These are phyloP conservation scores for Venturia carpophila DNA, from an alignment of 2,329 filamentous ascomycete genomes.

Conservation along the genomic window DNA sequence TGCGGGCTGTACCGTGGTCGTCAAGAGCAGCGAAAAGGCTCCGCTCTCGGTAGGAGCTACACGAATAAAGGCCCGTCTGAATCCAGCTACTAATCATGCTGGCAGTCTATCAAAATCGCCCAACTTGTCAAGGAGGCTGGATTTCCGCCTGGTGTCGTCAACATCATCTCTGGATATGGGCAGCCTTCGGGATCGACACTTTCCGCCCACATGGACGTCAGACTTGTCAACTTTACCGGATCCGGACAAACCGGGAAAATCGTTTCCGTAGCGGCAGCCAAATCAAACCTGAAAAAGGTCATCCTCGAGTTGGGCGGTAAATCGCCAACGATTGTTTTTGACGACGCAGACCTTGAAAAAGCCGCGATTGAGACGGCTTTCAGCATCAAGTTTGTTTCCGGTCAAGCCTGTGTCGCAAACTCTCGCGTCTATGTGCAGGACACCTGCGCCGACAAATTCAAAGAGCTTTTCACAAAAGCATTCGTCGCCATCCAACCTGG, in stretches of 20 bases:
- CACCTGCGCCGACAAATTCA: conserved; percentile 40
- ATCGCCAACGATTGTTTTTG: conserved; percentile 25
- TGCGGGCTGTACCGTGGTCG: conserved; percentile 50
- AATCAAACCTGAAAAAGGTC: conserved; percentile 26
- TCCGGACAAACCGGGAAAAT: conserved; percentile 23
- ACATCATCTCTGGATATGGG: conserved; percentile 31
- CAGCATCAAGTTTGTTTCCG: conserved; percentile 48
- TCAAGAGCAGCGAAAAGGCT: conserved; percentile 57
- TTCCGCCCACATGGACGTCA: conserved; percentile 28
- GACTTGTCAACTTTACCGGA: conserved; percentile 26
- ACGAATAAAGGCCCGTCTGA: conserved; percentile 20
- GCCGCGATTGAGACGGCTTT: conserved; percentile 30
- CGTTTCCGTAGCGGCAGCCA: conserved; percentile 26
- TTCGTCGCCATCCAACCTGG: conserved; percentile 27
- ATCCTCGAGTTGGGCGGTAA: conserved; percentile 27
- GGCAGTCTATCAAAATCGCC: conserved; percentile 23
- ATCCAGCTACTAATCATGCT: neutral
- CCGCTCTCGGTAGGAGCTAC: conserved; percentile 44
- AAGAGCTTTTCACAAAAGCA: conserved; percentile 34
- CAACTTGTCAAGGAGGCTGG: conserved; percentile 34
- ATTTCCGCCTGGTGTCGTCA: conserved; percentile 39
- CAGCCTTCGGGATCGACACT: conserved; percentile 26
- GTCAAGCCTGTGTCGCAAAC: conserved; percentile 54
- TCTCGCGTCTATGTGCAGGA: conserved; percentile 52
- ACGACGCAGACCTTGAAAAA: conserved; percentile 29